These are phyloP conservation scores for Capsella bursapastoris DNA, from an alignment of 345 rosid genomes.

Conservation along the genomic window DNA sequence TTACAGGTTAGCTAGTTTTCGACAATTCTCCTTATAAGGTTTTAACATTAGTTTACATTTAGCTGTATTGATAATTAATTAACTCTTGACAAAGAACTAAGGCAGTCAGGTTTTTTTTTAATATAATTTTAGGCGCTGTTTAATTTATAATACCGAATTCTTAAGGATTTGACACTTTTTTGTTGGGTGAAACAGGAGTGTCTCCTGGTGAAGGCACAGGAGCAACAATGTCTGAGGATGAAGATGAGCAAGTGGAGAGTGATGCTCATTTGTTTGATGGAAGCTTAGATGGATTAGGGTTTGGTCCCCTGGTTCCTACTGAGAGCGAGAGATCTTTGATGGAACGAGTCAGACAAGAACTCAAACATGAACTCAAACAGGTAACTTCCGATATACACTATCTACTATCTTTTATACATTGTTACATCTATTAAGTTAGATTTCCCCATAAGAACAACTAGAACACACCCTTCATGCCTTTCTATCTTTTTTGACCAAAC, in stretches of 20 bases:
- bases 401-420: background rate
- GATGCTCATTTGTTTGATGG: conserved; percentile 82
- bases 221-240: conserved; percentile 99
- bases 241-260: conserved; percentile 92
- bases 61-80: background rate
- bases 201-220: conserved; percentile 99
- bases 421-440: background rate
- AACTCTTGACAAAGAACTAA: background rate
- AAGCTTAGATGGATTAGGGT: conserved; percentile 70
- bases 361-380: conserved; percentile 95
- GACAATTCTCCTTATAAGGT: too few relatives aligned
- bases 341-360: conserved; percentile 95
- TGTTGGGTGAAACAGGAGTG: conserved; percentile 63
- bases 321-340: conserved; percentile 94
- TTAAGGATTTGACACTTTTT: conserved; percentile 2
- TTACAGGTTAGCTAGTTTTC: conserved; percentile 59
- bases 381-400: conserved; percentile 43
- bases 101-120: background rate
- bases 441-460: background rate
- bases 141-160: background rate
- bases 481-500: background rate
- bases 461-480: background rate
- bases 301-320: conserved; percentile 91
- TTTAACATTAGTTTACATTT: background rate
- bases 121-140: background rate